Evolutionary conservation across 345 rosid genomes (phyloP).

Genomic region (Lagerstroemia speciosa): DNA sequence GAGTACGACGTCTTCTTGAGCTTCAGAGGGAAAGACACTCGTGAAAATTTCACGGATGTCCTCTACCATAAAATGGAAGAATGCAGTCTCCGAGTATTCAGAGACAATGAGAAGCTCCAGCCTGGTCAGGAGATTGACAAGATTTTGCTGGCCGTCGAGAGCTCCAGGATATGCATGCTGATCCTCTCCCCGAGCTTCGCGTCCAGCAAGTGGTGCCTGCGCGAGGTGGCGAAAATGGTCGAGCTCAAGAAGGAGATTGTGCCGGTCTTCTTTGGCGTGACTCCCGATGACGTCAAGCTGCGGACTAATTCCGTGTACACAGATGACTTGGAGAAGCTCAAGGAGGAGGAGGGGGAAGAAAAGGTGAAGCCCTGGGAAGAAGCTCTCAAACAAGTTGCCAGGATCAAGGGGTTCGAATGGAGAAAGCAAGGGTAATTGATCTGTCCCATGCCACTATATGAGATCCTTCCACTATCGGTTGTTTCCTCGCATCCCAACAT

Average conservation of each 20-base stretch:
- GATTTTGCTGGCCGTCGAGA: not conserved
- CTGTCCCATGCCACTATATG: too few species aligned
- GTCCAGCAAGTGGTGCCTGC: not conserved
- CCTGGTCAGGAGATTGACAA: not conserved
- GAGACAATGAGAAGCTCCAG: not conserved
- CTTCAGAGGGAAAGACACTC: slow-evolving; percentile 1
- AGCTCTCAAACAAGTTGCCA: not conserved
- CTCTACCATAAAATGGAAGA: not conserved
- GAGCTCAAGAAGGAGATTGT: not conserved
- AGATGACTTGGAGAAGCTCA: not conserved
- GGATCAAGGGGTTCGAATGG: not conserved
- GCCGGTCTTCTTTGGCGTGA: not conserved
- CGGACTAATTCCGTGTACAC: not conserved
- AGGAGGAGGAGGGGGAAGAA: not conserved
- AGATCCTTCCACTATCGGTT: too few species aligned
- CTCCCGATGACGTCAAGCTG: not conserved
- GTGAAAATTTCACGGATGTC: not conserved
- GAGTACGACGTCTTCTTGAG: not conserved
- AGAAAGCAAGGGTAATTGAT: too few species aligned
- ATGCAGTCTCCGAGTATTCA: not conserved
- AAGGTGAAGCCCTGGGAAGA: not conserved
- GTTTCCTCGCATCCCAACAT: too few species aligned
- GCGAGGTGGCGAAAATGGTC: not conserved
- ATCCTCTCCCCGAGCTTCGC: not conserved
- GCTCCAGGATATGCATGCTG: slow-evolving; percentile 4